These are phyloP conservation scores for Chenopodium berlandieri DNA, from an alignment of 148 eudicot species.

Conservation along the genomic window DNA sequence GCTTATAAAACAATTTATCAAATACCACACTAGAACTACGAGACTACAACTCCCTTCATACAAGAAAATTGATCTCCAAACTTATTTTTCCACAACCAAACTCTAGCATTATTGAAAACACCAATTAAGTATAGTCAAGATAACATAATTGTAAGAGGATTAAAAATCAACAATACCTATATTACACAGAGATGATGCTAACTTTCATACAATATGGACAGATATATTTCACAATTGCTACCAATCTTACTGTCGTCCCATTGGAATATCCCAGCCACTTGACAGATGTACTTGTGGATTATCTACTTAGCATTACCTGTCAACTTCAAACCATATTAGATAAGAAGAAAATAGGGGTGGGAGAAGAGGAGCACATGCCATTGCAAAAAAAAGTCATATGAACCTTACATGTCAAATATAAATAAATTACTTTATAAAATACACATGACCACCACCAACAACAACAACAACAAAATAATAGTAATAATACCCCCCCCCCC, in stretches of 20 bases:
- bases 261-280: not conserved
- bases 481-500: too few relatives aligned
- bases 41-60: not conserved
- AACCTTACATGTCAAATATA: not conserved
- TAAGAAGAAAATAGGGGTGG: not conserved
- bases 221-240: not conserved
- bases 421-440: too few relatives aligned
- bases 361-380: not conserved
- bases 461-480: too few relatives aligned
- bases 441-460: too few relatives aligned
- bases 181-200: not conserved
- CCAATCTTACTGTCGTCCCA: constrained; percentile 19
- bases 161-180: constrained; percentile 24
- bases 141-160: not conserved
- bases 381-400: not conserved
- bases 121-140: not conserved
- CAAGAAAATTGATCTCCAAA: not conserved
- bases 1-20: not conserved
- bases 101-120: not conserved
- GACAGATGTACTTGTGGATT: not conserved
- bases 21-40: not conserved
- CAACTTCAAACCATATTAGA: not conserved
- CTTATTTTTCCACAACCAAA: not conserved
- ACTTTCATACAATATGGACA: constrained; percentile 11
- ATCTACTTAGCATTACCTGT: constrained; percentile 32